A percentile compares a stretch with the other conserved stretches of the same genome.
Conservation (phyloP, 2,329 filamentous ascomycete species). For the Cercospora beticola region DNA sequence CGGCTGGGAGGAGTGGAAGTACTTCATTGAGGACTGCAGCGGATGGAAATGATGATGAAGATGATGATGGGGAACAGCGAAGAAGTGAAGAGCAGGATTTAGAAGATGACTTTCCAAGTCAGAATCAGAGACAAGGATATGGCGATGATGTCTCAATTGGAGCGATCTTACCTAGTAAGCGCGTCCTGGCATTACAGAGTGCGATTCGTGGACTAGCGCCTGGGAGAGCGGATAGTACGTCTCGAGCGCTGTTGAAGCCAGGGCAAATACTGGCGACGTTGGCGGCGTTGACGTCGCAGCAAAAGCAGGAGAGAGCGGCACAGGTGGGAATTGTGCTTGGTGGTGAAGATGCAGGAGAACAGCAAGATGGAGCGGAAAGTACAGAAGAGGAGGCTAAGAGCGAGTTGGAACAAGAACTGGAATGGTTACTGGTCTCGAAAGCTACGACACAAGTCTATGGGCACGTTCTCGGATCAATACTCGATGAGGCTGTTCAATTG, state of each 20-base stretch:
- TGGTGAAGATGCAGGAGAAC: constrained; percentile 4
- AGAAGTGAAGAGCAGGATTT: constrained; percentile 1
- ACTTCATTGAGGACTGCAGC: neutral
- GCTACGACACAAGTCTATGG: constrained; percentile 90
- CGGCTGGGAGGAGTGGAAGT: neutral
- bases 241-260: constrained; percentile 24
- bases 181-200: constrained; percentile 35
- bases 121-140: neutral
- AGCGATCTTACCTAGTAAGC: constrained; percentile 24
- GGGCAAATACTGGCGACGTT: constrained; percentile 17
- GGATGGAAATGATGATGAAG: neutral
- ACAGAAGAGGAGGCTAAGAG: constrained; percentile 30
- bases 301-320: constrained; percentile 10
- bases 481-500: constrained; percentile 80
- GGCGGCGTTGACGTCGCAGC: constrained; percentile 15
- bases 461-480: constrained; percentile 69
- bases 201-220: constrained; percentile 34
- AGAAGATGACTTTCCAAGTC: neutral
- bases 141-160: neutral
- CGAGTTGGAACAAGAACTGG: constrained; percentile 70
- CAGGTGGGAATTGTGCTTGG: constrained; percentile 16
- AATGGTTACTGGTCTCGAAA: constrained; percentile 90
- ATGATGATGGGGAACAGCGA: neutral
- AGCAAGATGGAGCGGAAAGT: neutral
- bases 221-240: constrained; percentile 26